These are phyloP conservation scores for Phialocephala subalpina DNA, from an alignment of 2,329 filamentous ascomycete species.

Conservation along the genomic window DNA sequence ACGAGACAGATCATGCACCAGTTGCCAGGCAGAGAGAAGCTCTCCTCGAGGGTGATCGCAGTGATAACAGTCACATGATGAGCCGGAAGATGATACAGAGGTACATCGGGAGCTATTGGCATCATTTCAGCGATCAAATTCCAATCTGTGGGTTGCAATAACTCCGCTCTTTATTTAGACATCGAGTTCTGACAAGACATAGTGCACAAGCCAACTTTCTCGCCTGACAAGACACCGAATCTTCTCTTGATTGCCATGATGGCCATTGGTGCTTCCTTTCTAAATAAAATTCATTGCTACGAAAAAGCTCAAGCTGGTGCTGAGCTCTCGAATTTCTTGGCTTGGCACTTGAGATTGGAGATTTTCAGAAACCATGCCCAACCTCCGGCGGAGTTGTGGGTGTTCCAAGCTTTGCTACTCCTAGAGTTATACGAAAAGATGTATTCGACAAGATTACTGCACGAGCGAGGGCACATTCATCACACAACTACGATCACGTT, in stretches of 20 bases:
- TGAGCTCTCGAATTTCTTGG: conserved; percentile 86
- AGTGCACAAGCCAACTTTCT: conserved; percentile 92
- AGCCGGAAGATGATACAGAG: conserved; percentile 95
- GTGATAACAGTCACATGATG: conserved; percentile 70
- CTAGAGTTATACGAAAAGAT: conserved; percentile 97
- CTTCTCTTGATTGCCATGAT: conserved; percentile 88
- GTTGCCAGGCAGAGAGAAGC: conserved; percentile 78
- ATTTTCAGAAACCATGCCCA: conserved; percentile 95
- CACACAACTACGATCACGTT: conserved; percentile 94
- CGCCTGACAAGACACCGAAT: conserved; percentile 84
- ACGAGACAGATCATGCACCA: conserved; percentile 79
- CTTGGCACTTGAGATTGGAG: conserved; percentile 92
- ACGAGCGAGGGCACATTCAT: conserved; percentile 95
- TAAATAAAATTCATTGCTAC: conserved; percentile 82
- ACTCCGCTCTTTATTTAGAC: conserved; percentile 30
- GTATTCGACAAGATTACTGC: conserved; percentile 90
- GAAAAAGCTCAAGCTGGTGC: conserved; percentile 79
- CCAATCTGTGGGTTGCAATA: conserved; percentile 66
- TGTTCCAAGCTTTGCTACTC: conserved; percentile 89
- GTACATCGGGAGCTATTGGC: conserved; percentile 94
- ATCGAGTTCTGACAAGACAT: too few relatives aligned
- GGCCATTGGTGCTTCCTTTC: conserved; percentile 87
- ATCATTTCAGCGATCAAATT: conserved; percentile 91
- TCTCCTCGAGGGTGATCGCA: conserved; percentile 80
- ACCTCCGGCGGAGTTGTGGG: conserved; percentile 93